These are phyloP conservation scores for Nicotiana obtusifolia DNA, from an alignment of 257 asterid genomes.

Conservation along the genomic window DNA sequence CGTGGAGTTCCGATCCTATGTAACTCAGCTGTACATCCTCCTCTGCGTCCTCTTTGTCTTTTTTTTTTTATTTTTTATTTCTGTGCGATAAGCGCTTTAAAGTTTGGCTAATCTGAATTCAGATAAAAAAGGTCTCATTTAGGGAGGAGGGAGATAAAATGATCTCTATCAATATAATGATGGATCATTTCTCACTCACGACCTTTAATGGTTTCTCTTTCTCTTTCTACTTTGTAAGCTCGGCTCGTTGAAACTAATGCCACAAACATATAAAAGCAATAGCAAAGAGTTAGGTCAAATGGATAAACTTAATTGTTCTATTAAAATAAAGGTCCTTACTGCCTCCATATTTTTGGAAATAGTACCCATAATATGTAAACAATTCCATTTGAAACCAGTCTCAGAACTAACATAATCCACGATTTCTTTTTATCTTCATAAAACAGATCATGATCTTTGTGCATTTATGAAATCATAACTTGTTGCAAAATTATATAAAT, in stretches of 20 bases:
- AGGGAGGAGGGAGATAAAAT: too few relatives aligned
- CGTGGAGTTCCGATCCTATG: background rate
- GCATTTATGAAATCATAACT: too few relatives aligned
- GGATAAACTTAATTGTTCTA: background rate
- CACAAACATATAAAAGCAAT: background rate
- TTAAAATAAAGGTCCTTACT: background rate
- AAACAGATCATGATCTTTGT: background rate
- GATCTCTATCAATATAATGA: too few relatives aligned
- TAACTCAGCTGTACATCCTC: background rate
- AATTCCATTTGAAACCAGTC: background rate
- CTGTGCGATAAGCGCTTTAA: too few relatives aligned
- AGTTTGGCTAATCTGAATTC: too few relatives aligned
- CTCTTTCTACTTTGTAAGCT: too few relatives aligned
- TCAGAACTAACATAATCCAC: background rate
- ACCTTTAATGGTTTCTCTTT: too few relatives aligned
- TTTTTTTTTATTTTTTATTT: too few relatives aligned
- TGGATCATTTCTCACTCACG: accelerated
- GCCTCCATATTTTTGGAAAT: background rate
- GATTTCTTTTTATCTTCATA: background rate
- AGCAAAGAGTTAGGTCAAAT: background rate
- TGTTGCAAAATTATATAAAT: too few relatives aligned
- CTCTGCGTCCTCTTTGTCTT: background rate
- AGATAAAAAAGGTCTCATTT: too few relatives aligned
- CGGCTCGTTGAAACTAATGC: background rate
- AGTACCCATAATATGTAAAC: background rate